Evolutionary conservation across 345 rosid genomes (phyloP).

Genomic region (Populus pruinosa): DNA sequence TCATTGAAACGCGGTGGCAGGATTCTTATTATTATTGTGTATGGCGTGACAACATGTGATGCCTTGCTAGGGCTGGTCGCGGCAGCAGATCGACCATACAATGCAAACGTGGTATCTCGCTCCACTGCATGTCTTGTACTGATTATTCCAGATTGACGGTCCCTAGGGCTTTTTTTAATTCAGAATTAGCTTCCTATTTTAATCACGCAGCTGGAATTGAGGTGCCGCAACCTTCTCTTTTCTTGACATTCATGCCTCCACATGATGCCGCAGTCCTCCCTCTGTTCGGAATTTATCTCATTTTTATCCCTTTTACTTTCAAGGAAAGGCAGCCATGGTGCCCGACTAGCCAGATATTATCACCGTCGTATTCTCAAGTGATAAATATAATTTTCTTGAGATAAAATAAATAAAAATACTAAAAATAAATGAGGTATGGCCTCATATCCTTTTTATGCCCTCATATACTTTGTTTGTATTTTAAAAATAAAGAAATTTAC

Average conservation of each 20-base stretch:
- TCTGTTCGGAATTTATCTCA: no score
- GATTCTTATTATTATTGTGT: neutral
- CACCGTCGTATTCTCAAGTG: neutral
- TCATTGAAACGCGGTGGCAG: neutral
- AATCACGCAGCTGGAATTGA: neutral
- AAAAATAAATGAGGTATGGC: no score
- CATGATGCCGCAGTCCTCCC: no score
- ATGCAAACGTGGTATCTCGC: neutral
- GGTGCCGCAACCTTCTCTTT: neutral
- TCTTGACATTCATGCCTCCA: neutral
- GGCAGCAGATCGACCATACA: neutral
- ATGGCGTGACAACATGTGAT: conserved; percentile 26
- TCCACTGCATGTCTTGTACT: neutral
- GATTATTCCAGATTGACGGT: neutral
- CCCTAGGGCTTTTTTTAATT: neutral
- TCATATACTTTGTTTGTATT: no score
- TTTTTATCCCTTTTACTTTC: neutral
- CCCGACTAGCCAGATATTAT: neutral
- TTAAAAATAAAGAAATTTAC: no score
- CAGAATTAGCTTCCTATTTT: neutral
- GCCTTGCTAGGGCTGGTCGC: neutral
- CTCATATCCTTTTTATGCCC: no score
- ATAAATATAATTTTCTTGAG: no score
- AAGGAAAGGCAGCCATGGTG: neutral
- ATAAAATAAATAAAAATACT: no score